Base-by-base conservation (phyloP, 2,329 filamentous ascomycete species). In the Colletotrichum plurivorum region DNA sequence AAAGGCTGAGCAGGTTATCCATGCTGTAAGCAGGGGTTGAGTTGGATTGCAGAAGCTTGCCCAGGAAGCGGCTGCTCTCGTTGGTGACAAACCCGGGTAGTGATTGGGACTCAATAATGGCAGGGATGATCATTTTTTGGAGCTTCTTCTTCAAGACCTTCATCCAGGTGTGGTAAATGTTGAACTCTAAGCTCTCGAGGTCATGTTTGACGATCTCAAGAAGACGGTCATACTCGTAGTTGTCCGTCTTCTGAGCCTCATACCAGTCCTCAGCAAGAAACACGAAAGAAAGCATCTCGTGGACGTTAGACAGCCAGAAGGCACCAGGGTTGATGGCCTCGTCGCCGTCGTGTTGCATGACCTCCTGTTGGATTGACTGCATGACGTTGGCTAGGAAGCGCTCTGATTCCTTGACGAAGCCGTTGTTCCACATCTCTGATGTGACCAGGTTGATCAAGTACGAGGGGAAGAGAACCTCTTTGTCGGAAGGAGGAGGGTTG, bases 121-220 rank as follows among this genome's bases (percentile, higher is more conserved):
- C 96, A 1, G 96, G 96, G 61, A 99, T 97, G 77, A 99, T 97
- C 96, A 99, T 99, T 89, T 98, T 98, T 77, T 97, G 94, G 72
- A 99, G 88, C 85, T 97, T 97, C 90, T 98, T 98, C 89, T 99
- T 99, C 77, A 99, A 85, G 66, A 98, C 94, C 87, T 99, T 99
- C 96, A 99, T 99, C 96, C 96, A 99, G 27, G 96, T 99, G 83
- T 99, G 96, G 83, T 99, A 99, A 76, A 99, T 99, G 85, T 99
- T 99, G 87, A 99, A 99, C 83, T 99, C 96, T 72, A 99, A 87
- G 82, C 94, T 97, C 84, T 99, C 96, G 59, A 99, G 86, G 79
- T 99, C 96, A 80, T 99, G 96, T 88, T 99, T 99, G 79, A 99
- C 96, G 79, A 99, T 98, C 82, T 99, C 96, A 76, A 99, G 85